A percentile compares a stretch with the other conserved stretches of the same genome.
These are phyloP conservation scores for Mycena pura DNA, from an alignment of 768 basidiomycete genomes.

Conservation along the genomic window DNA sequence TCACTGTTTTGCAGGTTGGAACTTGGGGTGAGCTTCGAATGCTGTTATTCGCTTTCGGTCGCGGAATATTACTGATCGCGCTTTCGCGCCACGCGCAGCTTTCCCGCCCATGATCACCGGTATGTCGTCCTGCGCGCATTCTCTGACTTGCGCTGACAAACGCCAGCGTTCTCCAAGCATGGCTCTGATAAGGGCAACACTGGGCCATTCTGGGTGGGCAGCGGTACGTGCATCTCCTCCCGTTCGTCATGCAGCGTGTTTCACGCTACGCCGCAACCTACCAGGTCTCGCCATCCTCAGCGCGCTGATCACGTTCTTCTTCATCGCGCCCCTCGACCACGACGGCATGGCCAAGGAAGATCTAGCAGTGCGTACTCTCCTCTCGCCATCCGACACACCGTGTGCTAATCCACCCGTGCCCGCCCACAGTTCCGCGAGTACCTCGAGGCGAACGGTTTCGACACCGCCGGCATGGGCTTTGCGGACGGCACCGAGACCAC, in stretches of 20 bases:
- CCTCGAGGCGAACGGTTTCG: constrained; percentile 79
- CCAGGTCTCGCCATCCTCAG: constrained; percentile 76
- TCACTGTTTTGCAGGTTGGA: constrained; percentile 41
- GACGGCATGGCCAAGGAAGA: constrained; percentile 88
- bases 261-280: neutral
- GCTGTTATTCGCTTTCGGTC: neutral
- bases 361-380: constrained; percentile 49
- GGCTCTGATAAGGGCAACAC: constrained; percentile 69
- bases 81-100: constrained; percentile 52
- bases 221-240: constrained; percentile 47
- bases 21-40: constrained; percentile 68
- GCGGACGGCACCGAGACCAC: neutral
- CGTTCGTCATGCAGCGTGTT: constrained; percentile 4
- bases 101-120: constrained; percentile 74
- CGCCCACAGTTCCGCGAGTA: constrained; percentile 76
- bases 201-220: constrained; percentile 89
- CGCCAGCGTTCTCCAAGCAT: constrained; percentile 59
- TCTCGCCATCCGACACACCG: neutral
- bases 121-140: constrained; percentile 29
- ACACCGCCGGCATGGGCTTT: constrained; percentile 76
- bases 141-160: constrained; percentile 9
- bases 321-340: constrained; percentile 74
- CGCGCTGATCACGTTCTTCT: constrained; percentile 73
- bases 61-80: neutral
- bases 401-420: neutral